Percentiles rank a stretch among this genome's conserved stretches.
These are phyloP conservation scores for Apostasia ramifera DNA, from an alignment of 106 monocot genomes.

Conservation along the genomic window DNA sequence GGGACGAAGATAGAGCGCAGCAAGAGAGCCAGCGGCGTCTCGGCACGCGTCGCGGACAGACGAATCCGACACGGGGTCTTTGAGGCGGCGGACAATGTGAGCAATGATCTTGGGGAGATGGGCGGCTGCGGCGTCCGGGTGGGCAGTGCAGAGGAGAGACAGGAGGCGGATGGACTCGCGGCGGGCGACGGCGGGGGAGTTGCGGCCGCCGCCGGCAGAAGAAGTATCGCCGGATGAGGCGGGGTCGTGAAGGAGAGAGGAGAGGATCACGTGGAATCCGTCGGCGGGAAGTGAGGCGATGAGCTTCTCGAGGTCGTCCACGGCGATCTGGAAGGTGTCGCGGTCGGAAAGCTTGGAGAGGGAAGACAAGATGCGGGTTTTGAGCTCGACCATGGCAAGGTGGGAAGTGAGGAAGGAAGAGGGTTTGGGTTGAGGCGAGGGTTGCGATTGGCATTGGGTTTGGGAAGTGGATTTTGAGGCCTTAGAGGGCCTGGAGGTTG, in stretches of 20 bases:
- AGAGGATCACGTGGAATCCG: conserved; percentile 52
- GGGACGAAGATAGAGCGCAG: conserved; percentile 50
- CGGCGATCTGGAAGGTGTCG: conserved; percentile 91
- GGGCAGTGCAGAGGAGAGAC: conserved; percentile 48
- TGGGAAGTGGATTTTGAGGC: conserved; percentile 26
- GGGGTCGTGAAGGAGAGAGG: conserved; percentile 55
- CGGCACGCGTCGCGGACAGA: conserved; percentile 82
- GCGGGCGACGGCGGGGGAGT: conserved; percentile 34
- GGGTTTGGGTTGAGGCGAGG: conserved; percentile 8
- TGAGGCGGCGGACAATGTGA: conserved; percentile 71
- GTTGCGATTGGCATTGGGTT: background rate
- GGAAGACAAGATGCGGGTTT: conserved; percentile 56
- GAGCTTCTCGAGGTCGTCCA: conserved; percentile 74
- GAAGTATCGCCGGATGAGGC: conserved; percentile 9
- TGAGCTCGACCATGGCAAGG: conserved; percentile 84
- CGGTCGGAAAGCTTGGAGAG: conserved; percentile 92
- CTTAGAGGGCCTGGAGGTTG: conserved; percentile 18
- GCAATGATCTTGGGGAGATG: conserved; percentile 74
- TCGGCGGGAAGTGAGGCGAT: conserved; percentile 59
- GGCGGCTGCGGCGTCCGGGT: conserved; percentile 50
- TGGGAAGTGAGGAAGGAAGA: conserved; percentile 37
- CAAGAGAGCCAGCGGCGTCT: conserved; percentile 49
- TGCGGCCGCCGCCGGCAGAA: conserved; percentile 12
- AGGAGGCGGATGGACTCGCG: conserved; percentile 83
- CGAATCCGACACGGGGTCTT: conserved; percentile 71